Evolutionary conservation across 805 yeast genomes (phyloP).

Genomic region (Suhomyces sp.): DNA sequence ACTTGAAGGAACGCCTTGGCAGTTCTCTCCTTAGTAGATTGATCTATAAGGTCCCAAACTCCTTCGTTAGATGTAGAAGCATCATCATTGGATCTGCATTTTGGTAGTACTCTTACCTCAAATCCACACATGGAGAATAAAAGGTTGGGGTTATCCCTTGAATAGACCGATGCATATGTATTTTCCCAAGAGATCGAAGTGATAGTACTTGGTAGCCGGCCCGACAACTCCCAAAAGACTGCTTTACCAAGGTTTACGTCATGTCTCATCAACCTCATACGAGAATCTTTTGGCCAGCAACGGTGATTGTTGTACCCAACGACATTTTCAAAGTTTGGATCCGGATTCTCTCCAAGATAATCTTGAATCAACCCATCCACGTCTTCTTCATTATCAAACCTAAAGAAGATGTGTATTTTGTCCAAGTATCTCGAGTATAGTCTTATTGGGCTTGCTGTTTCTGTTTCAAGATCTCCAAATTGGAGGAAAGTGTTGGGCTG

Average conservation of each 20-base stretch:
- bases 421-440: slow-evolving; percentile 82
- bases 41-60: slow-evolving; percentile 83
- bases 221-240: slow-evolving; percentile 82
- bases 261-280: slow-evolving; percentile 86
- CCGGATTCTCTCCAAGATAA: slow-evolving; percentile 80
- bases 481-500: slow-evolving; percentile 78
- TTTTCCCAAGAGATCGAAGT: slow-evolving; percentile 76
- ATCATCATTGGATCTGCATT: slow-evolving; percentile 52
- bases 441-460: slow-evolving; percentile 70
- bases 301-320: slow-evolving; percentile 83
- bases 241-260: slow-evolving; percentile 94
- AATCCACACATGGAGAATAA: slow-evolving; percentile 92
- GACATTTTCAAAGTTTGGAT: slow-evolving; percentile 84
- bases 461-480: slow-evolving; percentile 57
- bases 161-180: slow-evolving; percentile 82
- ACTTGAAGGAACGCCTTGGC: slow-evolving; percentile 88
- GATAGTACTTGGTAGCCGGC: slow-evolving; percentile 74
- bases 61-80: slow-evolving; percentile 63
- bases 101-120: slow-evolving; percentile 87
- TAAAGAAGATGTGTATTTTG: slow-evolving; percentile 72
- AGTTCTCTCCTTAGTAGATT: slow-evolving; percentile 73
- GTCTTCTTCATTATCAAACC: slow-evolving; percentile 64
- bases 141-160: slow-evolving; percentile 84
- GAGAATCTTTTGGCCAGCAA: slow-evolving; percentile 92
- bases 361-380: slow-evolving; percentile 74